Conservation (phyloP, 208 protist species). For the Wallacemonas sp. region DNA sequence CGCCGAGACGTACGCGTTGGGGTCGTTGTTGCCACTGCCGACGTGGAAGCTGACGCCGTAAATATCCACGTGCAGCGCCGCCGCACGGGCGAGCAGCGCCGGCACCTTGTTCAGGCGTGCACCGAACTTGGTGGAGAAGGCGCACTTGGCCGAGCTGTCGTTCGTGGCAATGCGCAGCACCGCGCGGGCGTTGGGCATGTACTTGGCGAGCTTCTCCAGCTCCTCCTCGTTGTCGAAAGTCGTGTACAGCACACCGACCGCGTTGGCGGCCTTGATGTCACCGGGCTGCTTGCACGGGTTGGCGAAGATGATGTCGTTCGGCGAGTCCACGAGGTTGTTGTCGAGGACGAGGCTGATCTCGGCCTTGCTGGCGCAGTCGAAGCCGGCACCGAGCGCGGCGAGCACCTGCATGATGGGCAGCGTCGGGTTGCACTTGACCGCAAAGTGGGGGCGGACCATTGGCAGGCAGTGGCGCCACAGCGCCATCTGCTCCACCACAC, state of each 20-base stretch:
- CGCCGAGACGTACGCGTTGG: constrained; percentile 55
- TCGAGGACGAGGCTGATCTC: constrained; percentile 65
- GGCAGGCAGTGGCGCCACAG: constrained; percentile 66
- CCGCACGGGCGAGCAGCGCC: constrained; percentile 42
- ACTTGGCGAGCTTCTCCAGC: constrained; percentile 68
- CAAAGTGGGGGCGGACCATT: constrained; percentile 77
- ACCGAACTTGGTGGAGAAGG: constrained; percentile 89
- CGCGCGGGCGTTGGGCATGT: constrained; percentile 45
- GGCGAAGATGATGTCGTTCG: constrained; percentile 79
- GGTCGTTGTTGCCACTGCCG: constrained; percentile 77
- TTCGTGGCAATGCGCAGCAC: constrained; percentile 80
- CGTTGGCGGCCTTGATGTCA: constrained; percentile 59
- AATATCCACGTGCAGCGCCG: constrained; percentile 48
- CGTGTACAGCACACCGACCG: constrained; percentile 56
- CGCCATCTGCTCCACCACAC: constrained; percentile 69
- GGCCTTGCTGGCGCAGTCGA: constrained; percentile 78
- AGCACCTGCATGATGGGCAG: constrained; percentile 58
- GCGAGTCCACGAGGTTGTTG: constrained; percentile 30
- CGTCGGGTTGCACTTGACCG: constrained; percentile 85
- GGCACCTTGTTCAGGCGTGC: constrained; percentile 39
- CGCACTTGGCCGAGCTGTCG: constrained; percentile 62
- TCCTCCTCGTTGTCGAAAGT: constrained; percentile 86
- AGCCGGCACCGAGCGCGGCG: constrained; percentile 63
- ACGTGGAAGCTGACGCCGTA: constrained; percentile 91
- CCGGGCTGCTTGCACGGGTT: constrained; percentile 86